A percentile compares a stretch with the other conserved stretches of the same genome.
phyloP scores from a whole-genome alignment of 768 basidiomycete genomes.

The Agaricus blazei region DNA sequence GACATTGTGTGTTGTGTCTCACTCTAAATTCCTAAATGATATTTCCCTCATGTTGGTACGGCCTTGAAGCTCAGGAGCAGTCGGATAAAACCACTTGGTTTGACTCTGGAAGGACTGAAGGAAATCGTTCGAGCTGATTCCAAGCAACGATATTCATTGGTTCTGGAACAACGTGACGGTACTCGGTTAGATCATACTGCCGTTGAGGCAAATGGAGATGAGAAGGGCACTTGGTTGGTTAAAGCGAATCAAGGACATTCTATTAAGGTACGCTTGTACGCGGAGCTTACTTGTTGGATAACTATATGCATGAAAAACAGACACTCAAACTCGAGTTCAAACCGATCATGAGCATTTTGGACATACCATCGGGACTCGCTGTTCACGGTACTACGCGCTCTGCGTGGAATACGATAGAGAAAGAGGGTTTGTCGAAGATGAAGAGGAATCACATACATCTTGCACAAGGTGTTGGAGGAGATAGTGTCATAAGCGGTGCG shows the following conservation, averaged over 20 bases:
- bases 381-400: conserved; percentile 73
- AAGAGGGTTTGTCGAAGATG: conserved; percentile 78
- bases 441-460: conserved; percentile 89
- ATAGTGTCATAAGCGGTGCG: conserved; percentile 74
- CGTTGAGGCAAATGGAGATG: conserved; percentile 14
- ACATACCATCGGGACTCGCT: conserved; percentile 66
- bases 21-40: not conserved
- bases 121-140: conserved; percentile 62
- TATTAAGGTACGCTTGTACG: conserved; percentile 47
- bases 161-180: conserved; percentile 37
- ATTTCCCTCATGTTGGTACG: not conserved
- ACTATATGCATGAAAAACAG: conserved; percentile 29
- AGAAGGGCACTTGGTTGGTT: conserved; percentile 70
- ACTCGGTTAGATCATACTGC: conserved; percentile 9
- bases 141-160: conserved; percentile 61
- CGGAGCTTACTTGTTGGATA: not conserved
- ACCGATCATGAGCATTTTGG: conserved; percentile 47
- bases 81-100: conserved; percentile 60
- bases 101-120: conserved; percentile 52
- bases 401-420: conserved; percentile 72
- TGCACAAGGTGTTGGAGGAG: conserved; percentile 68
- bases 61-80: not conserved
- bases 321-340: conserved; percentile 60
- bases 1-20: conserved; percentile 63
- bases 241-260: conserved; percentile 91